Evolutionary conservation across 2,329 filamentous ascomycete species (phyloP).

Genomic region (Microsporum audouinii): DNA sequence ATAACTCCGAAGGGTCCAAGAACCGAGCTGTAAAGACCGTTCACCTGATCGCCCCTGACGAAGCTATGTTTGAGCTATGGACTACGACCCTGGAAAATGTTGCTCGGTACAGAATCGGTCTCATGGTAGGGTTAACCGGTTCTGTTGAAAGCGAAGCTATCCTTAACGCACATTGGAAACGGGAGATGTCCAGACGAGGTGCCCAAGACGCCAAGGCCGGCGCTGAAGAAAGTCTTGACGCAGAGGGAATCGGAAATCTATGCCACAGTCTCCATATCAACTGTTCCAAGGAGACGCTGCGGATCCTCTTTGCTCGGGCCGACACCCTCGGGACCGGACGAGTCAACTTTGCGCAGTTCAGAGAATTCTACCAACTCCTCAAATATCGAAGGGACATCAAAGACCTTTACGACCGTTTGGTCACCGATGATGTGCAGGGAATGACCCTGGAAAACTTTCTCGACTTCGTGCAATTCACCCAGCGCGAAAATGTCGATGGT

Average conservation of each 20-base stretch:
- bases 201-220: slow-evolving; percentile 32
- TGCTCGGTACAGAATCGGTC: slow-evolving; percentile 71
- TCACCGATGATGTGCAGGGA: slow-evolving; percentile 48
- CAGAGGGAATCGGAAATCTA: slow-evolving; percentile 66
- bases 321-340: slow-evolving; percentile 53
- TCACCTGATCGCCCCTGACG: slow-evolving; percentile 71
- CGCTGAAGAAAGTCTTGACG: slow-evolving; percentile 61
- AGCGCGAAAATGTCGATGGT: slow-evolving; percentile 62
- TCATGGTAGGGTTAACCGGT: slow-evolving; percentile 80
- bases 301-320: slow-evolving; percentile 60
- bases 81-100: slow-evolving; percentile 72
- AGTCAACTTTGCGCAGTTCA: slow-evolving; percentile 70
- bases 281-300: slow-evolving; percentile 63
- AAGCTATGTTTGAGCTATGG: slow-evolving; percentile 65
- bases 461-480: slow-evolving; percentile 58
- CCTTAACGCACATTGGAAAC: slow-evolving; percentile 72
- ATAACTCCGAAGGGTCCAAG: slow-evolving; percentile 64
- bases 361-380: slow-evolving; percentile 68
- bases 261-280: slow-evolving; percentile 90
- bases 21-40: slow-evolving; percentile 61
- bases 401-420: slow-evolving; percentile 55
- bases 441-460: slow-evolving; percentile 65
- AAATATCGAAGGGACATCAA: slow-evolving; percentile 75
- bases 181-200: slow-evolving; percentile 63
- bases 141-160: slow-evolving; percentile 65